These are phyloP conservation scores for Phlyctochytrium bullatum DNA, from an alignment of 192 early-diverging fungal species.

Conservation along the genomic window DNA sequence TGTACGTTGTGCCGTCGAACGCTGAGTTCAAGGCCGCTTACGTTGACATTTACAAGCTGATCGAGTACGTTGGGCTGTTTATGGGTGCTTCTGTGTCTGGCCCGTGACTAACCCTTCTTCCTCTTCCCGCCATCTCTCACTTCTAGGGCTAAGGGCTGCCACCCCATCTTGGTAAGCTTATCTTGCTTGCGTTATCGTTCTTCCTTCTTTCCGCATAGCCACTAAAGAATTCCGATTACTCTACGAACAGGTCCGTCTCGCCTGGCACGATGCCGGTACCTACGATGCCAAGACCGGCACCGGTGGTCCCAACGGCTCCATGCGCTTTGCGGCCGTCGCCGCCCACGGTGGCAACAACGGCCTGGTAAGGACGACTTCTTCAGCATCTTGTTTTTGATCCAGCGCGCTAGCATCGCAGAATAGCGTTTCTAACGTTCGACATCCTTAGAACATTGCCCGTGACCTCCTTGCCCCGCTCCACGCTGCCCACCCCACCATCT, in stretches of 20 bases:
- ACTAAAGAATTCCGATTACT: too few species aligned
- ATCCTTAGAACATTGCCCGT: conserved; percentile 1
- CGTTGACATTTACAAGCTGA: not conserved
- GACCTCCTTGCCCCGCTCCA: conserved; percentile 46
- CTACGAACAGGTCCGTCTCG: too few species aligned
- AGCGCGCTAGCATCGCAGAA: not conserved
- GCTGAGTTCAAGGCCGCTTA: not conserved
- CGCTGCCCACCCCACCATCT: conserved; percentile 40
- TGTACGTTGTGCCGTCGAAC: not conserved
- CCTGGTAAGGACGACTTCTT: not conserved
- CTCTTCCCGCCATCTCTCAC: not conserved
- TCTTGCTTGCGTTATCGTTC: too few species aligned
- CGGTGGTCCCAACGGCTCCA: conserved; percentile 47
- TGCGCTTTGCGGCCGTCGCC: conserved; percentile 34
- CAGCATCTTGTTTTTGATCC: too few species aligned
- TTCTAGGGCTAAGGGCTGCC: conserved; percentile 1
- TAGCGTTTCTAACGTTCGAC: not conserved
- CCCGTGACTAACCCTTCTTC: not conserved
- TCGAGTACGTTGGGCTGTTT: too few species aligned
- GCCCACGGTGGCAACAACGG: conserved; percentile 44
- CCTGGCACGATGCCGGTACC: conserved; percentile 55
- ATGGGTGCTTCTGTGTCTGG: too few species aligned
- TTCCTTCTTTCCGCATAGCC: too few species aligned
- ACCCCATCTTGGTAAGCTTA: not conserved
- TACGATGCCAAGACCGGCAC: conserved; percentile 31